Percentiles rank a stretch among this genome's conserved stretches.
Evolutionary conservation across 2,329 filamentous ascomycete genomes (phyloP).

Genomic region (Neurospora sp.): DNA sequence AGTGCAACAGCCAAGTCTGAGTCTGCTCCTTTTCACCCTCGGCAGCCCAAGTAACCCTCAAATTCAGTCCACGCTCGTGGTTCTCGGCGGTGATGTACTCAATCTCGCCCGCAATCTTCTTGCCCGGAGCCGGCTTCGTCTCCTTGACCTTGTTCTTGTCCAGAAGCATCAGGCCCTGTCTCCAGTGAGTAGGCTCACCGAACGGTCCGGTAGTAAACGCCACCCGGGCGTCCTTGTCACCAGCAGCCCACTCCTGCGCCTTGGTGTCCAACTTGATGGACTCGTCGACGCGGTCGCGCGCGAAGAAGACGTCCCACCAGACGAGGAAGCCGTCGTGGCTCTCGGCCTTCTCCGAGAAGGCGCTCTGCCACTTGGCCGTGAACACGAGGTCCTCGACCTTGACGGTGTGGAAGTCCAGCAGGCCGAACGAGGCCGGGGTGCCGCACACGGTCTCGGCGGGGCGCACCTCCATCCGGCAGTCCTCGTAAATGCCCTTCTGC

Average conservation of each 20-base stretch:
- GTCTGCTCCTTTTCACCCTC: constrained; percentile 29
- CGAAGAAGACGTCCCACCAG: constrained; percentile 94
- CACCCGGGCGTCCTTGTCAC: constrained; percentile 46
- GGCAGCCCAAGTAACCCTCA: constrained; percentile 52
- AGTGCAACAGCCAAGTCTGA: constrained; percentile 43
- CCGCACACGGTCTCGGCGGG: constrained; percentile 51
- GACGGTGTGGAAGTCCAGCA: constrained; percentile 67
- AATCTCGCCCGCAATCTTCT: constrained; percentile 55
- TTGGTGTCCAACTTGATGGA: constrained; percentile 41
- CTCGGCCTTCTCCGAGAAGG: constrained; percentile 49
- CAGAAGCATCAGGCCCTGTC: constrained; percentile 67
- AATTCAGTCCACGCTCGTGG: constrained; percentile 58
- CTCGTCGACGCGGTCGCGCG: constrained; percentile 44
- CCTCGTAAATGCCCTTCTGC: constrained; percentile 71
- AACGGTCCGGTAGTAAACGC: constrained; percentile 81
- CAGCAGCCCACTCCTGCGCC: constrained; percentile 51
- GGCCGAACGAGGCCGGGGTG: constrained; percentile 54
- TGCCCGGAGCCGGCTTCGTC: constrained; percentile 21
- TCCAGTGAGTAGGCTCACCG: constrained; percentile 78
- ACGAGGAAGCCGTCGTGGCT: constrained; percentile 77
- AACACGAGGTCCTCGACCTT: constrained; percentile 67
- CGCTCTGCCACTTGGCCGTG: constrained; percentile 54
- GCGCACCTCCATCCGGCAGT: constrained; percentile 68
- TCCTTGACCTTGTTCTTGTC: constrained; percentile 43
- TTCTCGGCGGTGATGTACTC: constrained; percentile 60